These are phyloP conservation scores for Solanum paucissectum DNA, from an alignment of 257 asterid genomes.

Conservation along the genomic window DNA sequence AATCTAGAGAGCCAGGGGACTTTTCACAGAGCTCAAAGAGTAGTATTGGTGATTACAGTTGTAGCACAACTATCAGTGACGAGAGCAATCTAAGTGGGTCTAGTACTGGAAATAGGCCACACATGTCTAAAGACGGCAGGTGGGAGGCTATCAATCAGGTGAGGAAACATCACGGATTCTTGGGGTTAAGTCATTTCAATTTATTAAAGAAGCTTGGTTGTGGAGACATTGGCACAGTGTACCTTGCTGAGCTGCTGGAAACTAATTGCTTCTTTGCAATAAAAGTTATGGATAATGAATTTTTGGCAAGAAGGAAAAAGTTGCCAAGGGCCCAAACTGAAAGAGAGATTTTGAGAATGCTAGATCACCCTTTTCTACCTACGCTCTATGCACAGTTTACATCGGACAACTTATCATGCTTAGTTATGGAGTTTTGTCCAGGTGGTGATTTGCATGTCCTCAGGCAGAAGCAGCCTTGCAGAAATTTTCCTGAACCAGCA, in stretches of 20 bases:
- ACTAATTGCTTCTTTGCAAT: constrained; percentile 62
- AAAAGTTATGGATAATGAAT: constrained; percentile 91
- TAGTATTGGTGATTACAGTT: constrained; percentile 73
- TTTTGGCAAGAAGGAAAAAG: constrained; percentile 65
- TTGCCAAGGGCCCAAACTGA: constrained; percentile 82
- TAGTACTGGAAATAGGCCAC: constrained; percentile 58
- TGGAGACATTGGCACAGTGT: constrained; percentile 86
- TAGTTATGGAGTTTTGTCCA: constrained; percentile 94
- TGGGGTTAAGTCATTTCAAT: constrained; percentile 65
- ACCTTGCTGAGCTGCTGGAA: constrained; percentile 70
- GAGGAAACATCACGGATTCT: constrained; percentile 50
- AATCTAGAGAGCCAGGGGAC: constrained; percentile 47
- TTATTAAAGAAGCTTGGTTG: constrained; percentile 73
- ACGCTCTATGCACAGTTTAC: constrained; percentile 83
- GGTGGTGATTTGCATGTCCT: constrained; percentile 94
- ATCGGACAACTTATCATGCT: constrained; percentile 69
- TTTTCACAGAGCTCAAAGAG: constrained; percentile 80
- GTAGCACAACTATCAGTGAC: constrained; percentile 71
- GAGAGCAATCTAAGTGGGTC: constrained; percentile 76
- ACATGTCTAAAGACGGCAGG: constrained; percentile 74
- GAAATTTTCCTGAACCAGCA: constrained; percentile 69
- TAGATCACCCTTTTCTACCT: constrained; percentile 97
- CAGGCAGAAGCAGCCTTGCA: constrained; percentile 75
- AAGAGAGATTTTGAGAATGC: constrained; percentile 73
- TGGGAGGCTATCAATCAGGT: constrained; percentile 63